Percentiles rank a stretch among this genome's conserved stretches.
Evolutionary conservation across 495 filamentous ascomycete genomes (phyloP).

Genomic region (Cercophora sp.): DNA sequence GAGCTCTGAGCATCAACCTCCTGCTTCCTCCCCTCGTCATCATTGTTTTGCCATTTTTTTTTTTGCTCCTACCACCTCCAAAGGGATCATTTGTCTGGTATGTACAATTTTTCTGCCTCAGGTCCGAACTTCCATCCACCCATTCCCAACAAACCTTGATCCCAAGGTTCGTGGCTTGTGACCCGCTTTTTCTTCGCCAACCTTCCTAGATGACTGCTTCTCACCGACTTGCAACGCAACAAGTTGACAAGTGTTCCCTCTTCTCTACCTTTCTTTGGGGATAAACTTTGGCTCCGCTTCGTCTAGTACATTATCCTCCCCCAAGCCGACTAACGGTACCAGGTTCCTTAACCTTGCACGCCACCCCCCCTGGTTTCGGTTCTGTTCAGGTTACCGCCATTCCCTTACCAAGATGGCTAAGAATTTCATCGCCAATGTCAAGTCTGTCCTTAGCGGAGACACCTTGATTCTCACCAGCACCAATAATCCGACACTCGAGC

Average conservation of each 20-base stretch:
- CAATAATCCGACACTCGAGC: slow-evolving; percentile 72
- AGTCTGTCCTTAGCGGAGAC: slow-evolving; percentile 89
- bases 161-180: too few relatives aligned
- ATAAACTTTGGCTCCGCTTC: background rate
- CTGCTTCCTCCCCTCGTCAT: background rate
- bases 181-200: too few relatives aligned
- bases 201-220: too few relatives aligned
- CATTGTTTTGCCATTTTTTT: background rate
- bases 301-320: background rate
- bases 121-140: too few relatives aligned
- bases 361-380: background rate
- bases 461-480: slow-evolving; percentile 74
- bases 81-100: too few relatives aligned
- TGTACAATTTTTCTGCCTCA: too few relatives aligned
- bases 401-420: slow-evolving; percentile 11
- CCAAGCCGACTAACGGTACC: background rate
- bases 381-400: too few relatives aligned
- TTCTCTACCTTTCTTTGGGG: background rate
- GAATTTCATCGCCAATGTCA: slow-evolving; percentile 66
- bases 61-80: background rate
- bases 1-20: background rate
- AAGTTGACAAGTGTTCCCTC: background rate
- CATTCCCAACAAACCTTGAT: too few relatives aligned
- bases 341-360: background rate
- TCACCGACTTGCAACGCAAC: background rate